Evolutionary conservation across 345 rosid genomes (phyloP), one percentile per base, ranked within the genome.

Genomic region (Eucalyptus marginata): DNA sequence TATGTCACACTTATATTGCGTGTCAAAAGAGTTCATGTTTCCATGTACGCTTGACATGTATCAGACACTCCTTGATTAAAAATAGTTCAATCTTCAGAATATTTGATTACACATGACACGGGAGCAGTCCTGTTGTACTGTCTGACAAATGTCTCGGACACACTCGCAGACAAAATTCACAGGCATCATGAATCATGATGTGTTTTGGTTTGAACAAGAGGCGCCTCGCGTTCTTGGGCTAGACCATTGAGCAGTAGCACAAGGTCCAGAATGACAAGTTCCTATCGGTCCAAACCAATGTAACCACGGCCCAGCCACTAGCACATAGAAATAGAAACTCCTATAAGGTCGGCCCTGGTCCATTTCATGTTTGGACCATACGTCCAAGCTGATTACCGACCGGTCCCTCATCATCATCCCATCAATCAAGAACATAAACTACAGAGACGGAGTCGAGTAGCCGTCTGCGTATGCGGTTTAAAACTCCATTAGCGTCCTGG

Each of bases 301-400:
- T 56, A 56, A 36, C 83, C 14, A 44, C 36, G 83, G 83, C 47
- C 83, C 83, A 36, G 47, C 47, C 83, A 76, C 47, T 36, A 0
- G 15, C 2, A 40, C 8, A 20, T 36, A 0, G 47, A 36, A 71
- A 20, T 36, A 0, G 46, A 40, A 76, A 36, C 27, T 71, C 44
- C 20, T 10, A 76, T 5, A 36, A 40, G 47, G 46, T 76, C 3
- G 46, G 25, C 83, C 76, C 76, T 64, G 76, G 76, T 15, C 76
- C 76, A 64, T 64, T n/a, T 64, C 36, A 62, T 27, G 68, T 27
- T 62, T 13, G 33, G 33, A 29, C 68, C 68, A 62, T 13, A 12
- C 33, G 33, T 27, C 31, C 17, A 62, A 62, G 31, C 31, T 29
- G 68, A 62, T 29, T 13, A 13, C 31, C 68, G n/a, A 62, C 15